A percentile compares a stretch with the other conserved stretches of the same genome.
Evolutionary conservation across 495 filamentous ascomycete species (phyloP).

Genomic region (Rhypophila decipiens): DNA sequence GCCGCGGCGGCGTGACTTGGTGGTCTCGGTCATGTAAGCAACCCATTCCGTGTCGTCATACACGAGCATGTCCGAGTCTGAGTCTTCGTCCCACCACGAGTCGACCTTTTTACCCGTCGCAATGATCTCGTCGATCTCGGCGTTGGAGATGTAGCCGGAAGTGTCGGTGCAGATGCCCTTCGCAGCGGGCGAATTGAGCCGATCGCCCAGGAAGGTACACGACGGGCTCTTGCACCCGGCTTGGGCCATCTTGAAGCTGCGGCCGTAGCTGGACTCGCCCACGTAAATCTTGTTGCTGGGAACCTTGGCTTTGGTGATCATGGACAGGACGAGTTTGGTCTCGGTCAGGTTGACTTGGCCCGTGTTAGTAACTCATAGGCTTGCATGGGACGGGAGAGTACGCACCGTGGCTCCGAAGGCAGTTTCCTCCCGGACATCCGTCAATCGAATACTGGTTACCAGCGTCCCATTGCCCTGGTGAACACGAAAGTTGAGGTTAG

Average conservation of each 20-base stretch:
- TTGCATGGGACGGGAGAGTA: neutral
- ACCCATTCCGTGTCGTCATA: slow-evolving; percentile 7
- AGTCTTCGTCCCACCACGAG: neutral
- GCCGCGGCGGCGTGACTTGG: neutral
- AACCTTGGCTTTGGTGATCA: slow-evolving; percentile 49
- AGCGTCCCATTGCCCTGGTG: neutral
- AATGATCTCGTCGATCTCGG: slow-evolving; percentile 23
- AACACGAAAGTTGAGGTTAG: no score
- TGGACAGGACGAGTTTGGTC: slow-evolving; percentile 17
- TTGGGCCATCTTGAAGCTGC: slow-evolving; percentile 26
- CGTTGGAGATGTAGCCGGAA: slow-evolving; percentile 28
- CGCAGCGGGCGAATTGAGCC: slow-evolving; percentile 8
- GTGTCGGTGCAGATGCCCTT: slow-evolving; percentile 34
- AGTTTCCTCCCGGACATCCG: slow-evolving; percentile 28
- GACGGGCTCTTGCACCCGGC: slow-evolving; percentile 1
- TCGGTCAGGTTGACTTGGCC: slow-evolving; percentile 35
- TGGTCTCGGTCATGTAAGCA: slow-evolving; percentile 3
- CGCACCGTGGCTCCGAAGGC: slow-evolving; percentile 27
- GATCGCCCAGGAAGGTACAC: slow-evolving; percentile 11
- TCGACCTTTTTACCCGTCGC: neutral
- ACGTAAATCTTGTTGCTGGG: slow-evolving; percentile 32
- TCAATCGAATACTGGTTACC: neutral
- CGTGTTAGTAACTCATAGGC: neutral
- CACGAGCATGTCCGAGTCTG: slow-evolving; percentile 6
- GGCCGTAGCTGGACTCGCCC: slow-evolving; percentile 35